A percentile compares a stretch with the other conserved stretches of the same genome.
These are phyloP conservation scores for Stagonosporopsis rhizophila DNA, from an alignment of 2,329 filamentous ascomycete species.

Conservation along the genomic window DNA sequence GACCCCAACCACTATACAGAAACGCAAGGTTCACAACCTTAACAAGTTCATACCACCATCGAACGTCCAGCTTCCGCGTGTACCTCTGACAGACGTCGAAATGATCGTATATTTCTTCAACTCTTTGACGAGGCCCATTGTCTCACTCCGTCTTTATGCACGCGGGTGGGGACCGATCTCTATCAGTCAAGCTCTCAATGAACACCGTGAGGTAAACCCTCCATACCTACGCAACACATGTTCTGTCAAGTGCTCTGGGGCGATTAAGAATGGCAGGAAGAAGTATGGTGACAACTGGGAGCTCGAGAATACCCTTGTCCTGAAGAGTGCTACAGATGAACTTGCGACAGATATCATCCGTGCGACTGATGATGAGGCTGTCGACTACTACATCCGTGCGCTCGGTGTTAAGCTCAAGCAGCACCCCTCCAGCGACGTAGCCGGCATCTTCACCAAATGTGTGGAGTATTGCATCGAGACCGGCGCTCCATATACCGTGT, in stretches of 20 bases:
- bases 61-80: conserved; percentile 22
- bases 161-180: conserved; percentile 33
- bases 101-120: conserved; percentile 46
- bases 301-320: background rate
- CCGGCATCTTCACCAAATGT: conserved; percentile 39
- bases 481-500: conserved; percentile 19
- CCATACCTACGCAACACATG: conserved; percentile 41
- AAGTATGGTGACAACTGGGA: conserved; percentile 30
- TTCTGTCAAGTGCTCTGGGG: conserved; percentile 38
- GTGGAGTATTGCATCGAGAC: conserved; percentile 34
- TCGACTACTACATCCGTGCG: conserved; percentile 27
- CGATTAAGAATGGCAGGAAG: conserved; percentile 28
- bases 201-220: conserved; percentile 31
- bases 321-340: conserved; percentile 19
- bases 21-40: conserved; percentile 31
- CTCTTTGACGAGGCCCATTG: conserved; percentile 27
- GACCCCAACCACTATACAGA: conserved; percentile 18
- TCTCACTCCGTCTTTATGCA: conserved; percentile 36
- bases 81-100: conserved; percentile 41
- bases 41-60: conserved; percentile 24
- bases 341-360: conserved; percentile 35
- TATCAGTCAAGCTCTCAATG: conserved; percentile 34
- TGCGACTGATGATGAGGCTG: background rate
- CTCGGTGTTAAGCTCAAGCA: conserved; percentile 27
- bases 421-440: conserved; percentile 21